phyloP scores from a whole-genome alignment of 129 eudicot species.

The Erigeron canadensis region DNA sequence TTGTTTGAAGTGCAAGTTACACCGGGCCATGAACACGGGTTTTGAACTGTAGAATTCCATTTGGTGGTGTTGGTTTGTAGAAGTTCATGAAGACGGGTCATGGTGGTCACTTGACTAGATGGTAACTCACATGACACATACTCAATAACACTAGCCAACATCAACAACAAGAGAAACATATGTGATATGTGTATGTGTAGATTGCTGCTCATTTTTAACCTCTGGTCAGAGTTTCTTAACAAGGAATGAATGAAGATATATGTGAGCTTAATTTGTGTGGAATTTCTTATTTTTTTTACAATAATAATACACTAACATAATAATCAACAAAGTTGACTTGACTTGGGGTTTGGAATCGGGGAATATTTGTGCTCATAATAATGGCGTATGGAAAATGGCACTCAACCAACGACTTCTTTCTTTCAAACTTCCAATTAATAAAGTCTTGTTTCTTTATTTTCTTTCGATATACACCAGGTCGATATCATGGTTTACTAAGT shows the following conservation, averaged over 20 bases:
- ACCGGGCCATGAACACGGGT: constrained; percentile 81
- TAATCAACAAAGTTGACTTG: constrained; percentile 22
- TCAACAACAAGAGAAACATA: constrained; percentile 17
- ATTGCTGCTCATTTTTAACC: constrained; percentile 34
- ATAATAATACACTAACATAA: too few species aligned
- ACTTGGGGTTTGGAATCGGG: neutral
- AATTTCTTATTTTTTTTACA: too few species aligned
- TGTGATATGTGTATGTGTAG: neutral
- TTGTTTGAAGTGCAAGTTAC: constrained; percentile 44
- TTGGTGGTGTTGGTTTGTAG: constrained; percentile 24
- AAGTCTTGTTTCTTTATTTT: too few species aligned
- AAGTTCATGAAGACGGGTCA: constrained; percentile 48
- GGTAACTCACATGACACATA: constrained; percentile 50
- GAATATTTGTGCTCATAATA: constrained; percentile 12
- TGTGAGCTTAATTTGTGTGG: too few species aligned
- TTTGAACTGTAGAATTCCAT: constrained; percentile 43
- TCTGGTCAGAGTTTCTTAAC: too few species aligned
- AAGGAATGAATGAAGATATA: too few species aligned
- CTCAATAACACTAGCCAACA: constrained; percentile 21
- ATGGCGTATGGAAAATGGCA: constrained; percentile 32
- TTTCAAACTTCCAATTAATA: neutral
- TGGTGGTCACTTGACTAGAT: constrained; percentile 44
- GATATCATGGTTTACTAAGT: too few species aligned
- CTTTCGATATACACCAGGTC: too few species aligned
- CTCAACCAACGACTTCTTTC: constrained; percentile 8